Conservation (phyloP, 2,329 filamentous ascomycete species). For the Magnaporthiopsis rhizophila region DNA sequence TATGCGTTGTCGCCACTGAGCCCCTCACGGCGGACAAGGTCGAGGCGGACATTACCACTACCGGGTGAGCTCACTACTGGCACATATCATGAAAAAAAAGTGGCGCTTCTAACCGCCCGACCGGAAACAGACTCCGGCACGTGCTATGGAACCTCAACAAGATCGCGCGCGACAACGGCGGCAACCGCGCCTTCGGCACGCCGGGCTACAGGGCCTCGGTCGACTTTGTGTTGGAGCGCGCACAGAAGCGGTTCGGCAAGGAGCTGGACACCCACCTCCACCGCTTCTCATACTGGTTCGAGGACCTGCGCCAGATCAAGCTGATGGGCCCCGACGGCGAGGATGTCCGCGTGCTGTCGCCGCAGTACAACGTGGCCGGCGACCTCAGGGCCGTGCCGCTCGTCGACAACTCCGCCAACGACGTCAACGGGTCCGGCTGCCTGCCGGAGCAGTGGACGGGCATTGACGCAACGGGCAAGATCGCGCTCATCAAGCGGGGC, state of each 20-base stretch:
- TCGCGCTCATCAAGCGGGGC: constrained; percentile 37
- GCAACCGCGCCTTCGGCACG: constrained; percentile 53
- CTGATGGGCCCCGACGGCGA: constrained; percentile 37
- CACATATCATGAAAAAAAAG: too few species aligned
- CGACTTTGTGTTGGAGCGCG: constrained; percentile 46
- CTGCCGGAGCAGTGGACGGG: constrained; percentile 35
- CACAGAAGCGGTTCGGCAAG: constrained; percentile 27
- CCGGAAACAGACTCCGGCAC: constrained; percentile 35
- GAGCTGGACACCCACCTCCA: constrained; percentile 37
- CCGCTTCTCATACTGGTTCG: constrained; percentile 37
- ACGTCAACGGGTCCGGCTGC: constrained; percentile 30
- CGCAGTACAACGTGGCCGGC: constrained; percentile 34
- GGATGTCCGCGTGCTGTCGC: constrained; percentile 31
- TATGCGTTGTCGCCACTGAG: constrained; percentile 18
- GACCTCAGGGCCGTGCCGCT: constrained; percentile 23
- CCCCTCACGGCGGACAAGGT: constrained; percentile 29
- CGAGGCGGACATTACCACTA: constrained; percentile 29
- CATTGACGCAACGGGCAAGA: constrained; percentile 34
- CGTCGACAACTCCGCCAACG: constrained; percentile 26
- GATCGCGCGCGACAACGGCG: constrained; percentile 46
- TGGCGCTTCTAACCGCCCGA: background rate
- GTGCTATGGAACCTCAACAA: constrained; percentile 45
- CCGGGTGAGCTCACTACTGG: constrained; percentile 21
- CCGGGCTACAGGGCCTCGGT: constrained; percentile 51
- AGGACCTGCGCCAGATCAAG: constrained; percentile 31